phyloP scores from a whole-genome alignment of 2,329 filamentous ascomycete genomes.

The Fusarium xylarioides region DNA sequence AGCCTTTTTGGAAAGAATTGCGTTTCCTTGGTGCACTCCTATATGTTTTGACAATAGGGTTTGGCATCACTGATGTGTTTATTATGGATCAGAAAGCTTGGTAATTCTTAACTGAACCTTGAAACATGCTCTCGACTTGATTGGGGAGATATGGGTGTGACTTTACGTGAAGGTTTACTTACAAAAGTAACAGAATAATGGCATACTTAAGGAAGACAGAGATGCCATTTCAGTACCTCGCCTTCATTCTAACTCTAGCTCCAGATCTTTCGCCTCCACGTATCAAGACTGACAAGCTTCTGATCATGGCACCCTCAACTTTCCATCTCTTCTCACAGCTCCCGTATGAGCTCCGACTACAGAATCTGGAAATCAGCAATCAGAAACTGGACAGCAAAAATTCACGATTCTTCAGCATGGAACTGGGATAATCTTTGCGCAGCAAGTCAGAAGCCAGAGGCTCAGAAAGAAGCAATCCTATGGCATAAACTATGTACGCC shows the following conservation, averaged over 20 bases:
- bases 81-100: not conserved
- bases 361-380: not conserved
- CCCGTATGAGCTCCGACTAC: not conserved
- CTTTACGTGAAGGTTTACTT: not conserved
- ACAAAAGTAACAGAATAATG: not conserved
- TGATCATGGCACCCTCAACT: not conserved
- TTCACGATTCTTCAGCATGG: not conserved
- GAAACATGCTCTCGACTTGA: not conserved
- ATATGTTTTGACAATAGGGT: rapidly evolving
- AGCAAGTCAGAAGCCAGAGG: not conserved
- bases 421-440: not conserved
- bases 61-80: not conserved
- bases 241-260: not conserved
- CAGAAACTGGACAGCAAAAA: not conserved
- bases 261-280: not conserved
- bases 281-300: not conserved
- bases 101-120: not conserved
- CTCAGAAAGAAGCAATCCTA: not conserved
- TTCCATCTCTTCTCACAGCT: not conserved
- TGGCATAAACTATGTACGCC: not conserved
- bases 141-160: not conserved
- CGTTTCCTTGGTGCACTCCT: not conserved
- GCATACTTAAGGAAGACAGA: not conserved
- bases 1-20: not conserved
- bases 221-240: rapidly evolving